Percentiles rank a stretch among this genome's conserved stretches.
These are phyloP conservation scores for Ramaria sp. DNA, from an alignment of 768 basidiomycete species.

Conservation along the genomic window DNA sequence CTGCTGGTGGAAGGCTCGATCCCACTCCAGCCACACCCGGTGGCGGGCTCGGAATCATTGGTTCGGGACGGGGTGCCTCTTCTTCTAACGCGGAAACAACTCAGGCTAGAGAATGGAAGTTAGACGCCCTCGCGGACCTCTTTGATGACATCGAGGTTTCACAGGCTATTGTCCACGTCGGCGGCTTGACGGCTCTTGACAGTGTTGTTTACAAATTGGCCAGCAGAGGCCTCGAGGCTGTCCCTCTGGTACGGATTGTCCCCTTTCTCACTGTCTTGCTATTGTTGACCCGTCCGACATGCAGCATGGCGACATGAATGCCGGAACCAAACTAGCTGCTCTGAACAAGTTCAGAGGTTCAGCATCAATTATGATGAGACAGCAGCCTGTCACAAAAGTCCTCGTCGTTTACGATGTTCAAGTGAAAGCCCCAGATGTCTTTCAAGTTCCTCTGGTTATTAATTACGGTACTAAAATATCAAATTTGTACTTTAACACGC, in stretches of 20 bases:
- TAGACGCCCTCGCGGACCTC: constrained; percentile 83
- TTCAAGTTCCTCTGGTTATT: constrained; percentile 86
- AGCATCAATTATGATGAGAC: constrained; percentile 49
- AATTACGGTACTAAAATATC: constrained; percentile 63
- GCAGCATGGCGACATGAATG: constrained; percentile 90
- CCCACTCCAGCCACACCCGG: constrained; percentile 30
- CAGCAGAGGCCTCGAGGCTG: constrained; percentile 74
- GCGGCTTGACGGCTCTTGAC: constrained; percentile 79
- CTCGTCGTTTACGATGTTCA: constrained; percentile 91
- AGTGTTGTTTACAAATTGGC: constrained; percentile 85
- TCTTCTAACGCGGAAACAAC: constrained; percentile 66
- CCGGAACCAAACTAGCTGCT: constrained; percentile 68
- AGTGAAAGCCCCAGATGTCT: constrained; percentile 81
- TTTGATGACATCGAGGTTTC: constrained; percentile 77
- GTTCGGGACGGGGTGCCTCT: constrained; percentile 68
- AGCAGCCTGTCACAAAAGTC: constrained; percentile 51
- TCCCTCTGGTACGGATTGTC: constrained; percentile 64
- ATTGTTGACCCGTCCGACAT: constrained; percentile 2
- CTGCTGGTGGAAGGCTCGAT: constrained; percentile 68
- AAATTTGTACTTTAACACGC: no score
- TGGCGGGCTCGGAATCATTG: constrained; percentile 79
- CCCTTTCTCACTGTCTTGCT: not conserved
- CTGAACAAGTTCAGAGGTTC: constrained; percentile 74
- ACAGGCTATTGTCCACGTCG: constrained; percentile 82
- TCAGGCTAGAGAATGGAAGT: constrained; percentile 88